phyloP scores from a whole-genome alignment of 495 filamentous ascomycete genomes.

The Monascus purpureus region DNA sequence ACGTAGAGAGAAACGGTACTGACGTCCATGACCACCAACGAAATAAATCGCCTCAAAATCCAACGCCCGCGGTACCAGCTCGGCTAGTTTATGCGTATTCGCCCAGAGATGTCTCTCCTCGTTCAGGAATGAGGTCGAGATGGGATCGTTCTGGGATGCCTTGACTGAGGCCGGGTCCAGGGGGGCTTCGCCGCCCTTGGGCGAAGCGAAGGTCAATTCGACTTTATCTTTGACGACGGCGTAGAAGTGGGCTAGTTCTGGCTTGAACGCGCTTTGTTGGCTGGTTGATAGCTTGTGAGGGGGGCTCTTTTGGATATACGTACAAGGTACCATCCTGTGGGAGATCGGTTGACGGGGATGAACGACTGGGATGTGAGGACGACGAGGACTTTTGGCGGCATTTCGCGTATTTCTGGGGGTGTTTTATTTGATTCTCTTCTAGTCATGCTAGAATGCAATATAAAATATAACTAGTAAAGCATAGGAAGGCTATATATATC shows the following conservation, averaged over 20 bases:
- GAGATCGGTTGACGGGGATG: conserved; percentile 35
- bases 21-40: conserved; percentile 67
- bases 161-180: conserved; percentile 54
- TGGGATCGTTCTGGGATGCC: conserved; percentile 39
- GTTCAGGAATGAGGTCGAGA: conserved; percentile 37
- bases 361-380: conserved; percentile 49
- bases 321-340: conserved; percentile 58
- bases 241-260: conserved; percentile 61
- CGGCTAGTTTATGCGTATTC: conserved; percentile 39
- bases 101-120: conserved; percentile 44
- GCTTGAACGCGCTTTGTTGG: too few relatives aligned
- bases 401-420: conserved; percentile 7
- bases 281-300: too few relatives aligned
- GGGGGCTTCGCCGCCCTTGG: conserved; percentile 51
- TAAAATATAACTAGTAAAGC: too few relatives aligned
- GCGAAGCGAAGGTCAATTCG: conserved; percentile 49
- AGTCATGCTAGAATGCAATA: too few relatives aligned
- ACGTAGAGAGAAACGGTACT: conserved; percentile 8
- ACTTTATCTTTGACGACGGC: conserved; percentile 40
- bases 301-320: too few relatives aligned
- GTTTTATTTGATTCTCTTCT: neutral
- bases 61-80: conserved; percentile 33
- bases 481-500: conserved; percentile 3
- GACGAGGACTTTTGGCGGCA: conserved; percentile 48
- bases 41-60: conserved; percentile 61